Evolutionary conservation across 116 monocot species (phyloP).

Genomic region (Trichopus zeylanicus): DNA sequence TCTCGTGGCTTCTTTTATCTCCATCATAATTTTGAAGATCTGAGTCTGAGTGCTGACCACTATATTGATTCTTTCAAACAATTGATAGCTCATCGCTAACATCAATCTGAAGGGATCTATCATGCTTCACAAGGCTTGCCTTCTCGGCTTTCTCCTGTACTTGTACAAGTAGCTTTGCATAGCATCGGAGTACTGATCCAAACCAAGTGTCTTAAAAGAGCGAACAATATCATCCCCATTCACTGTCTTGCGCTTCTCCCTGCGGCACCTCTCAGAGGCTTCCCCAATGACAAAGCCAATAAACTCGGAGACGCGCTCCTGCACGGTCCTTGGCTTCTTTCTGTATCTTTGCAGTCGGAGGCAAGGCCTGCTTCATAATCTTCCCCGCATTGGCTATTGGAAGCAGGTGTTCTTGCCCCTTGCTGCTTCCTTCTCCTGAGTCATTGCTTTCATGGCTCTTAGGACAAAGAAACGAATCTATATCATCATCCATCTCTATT

Average conservation of each 20-base stretch:
- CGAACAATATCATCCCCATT: constrained; percentile 33
- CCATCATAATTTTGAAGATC: too few species aligned
- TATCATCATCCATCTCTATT: not conserved
- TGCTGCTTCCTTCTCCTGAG: constrained; percentile 4
- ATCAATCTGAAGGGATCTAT: constrained; percentile 11
- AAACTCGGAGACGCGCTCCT: constrained; percentile 33
- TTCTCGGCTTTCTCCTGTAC: constrained; percentile 16
- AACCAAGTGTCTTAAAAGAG: constrained; percentile 22
- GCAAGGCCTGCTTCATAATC: constrained; percentile 32
- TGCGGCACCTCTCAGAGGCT: constrained; percentile 27
- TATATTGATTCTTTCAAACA: not conserved
- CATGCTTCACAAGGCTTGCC: not conserved
- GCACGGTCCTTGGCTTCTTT: constrained; percentile 35
- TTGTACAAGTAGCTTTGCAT: constrained; percentile 20
- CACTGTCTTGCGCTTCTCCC: constrained; percentile 32
- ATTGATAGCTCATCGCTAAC: constrained; percentile 3
- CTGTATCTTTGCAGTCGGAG: constrained; percentile 22
- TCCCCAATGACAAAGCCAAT: constrained; percentile 35
- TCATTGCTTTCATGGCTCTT: not conserved
- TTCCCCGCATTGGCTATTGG: constrained; percentile 32
- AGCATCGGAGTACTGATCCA: constrained; percentile 22
- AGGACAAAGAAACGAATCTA: not conserved
- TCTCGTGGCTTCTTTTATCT: not conserved
- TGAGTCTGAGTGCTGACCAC: not conserved
- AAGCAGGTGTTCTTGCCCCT: constrained; percentile 29